Conservation (phyloP, 345 rosid genomes). For the Ceriops zippeliana region DNA sequence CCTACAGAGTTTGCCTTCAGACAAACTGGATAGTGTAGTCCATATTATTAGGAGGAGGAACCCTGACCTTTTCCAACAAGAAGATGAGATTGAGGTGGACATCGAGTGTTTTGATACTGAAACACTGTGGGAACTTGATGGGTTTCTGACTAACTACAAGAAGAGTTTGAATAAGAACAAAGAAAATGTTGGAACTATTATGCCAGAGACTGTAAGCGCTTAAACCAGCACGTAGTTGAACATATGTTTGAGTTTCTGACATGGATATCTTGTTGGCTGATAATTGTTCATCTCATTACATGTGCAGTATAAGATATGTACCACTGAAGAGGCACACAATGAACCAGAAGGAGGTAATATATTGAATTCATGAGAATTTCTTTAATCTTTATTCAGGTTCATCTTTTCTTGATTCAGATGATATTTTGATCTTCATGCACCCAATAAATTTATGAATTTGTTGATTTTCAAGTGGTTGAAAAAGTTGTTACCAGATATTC, state of each 20-base stretch:
- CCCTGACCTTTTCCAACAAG: conserved; percentile 60
- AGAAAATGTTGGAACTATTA: conserved; percentile 39
- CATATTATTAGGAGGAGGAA: conserved; percentile 82
- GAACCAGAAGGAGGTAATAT: conserved; percentile 38
- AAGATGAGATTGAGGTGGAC: conserved; percentile 91
- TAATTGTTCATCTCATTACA: neutral
- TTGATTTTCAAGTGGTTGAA: conserved; percentile 25
- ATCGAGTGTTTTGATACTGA: conserved; percentile 73
- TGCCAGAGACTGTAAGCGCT: conserved; percentile 44
- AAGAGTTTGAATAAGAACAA: conserved; percentile 42
- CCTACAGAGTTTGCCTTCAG: conserved; percentile 76
- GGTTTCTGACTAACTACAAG: conserved; percentile 47
- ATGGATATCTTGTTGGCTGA: conserved; percentile 5
- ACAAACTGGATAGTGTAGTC: conserved; percentile 63
- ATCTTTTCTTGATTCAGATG: neutral
- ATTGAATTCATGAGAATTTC: conserved; percentile 5
- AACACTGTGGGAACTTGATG: conserved; percentile 89
- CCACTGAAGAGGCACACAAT: conserved; percentile 19
- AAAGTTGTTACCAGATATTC: conserved; percentile 18
- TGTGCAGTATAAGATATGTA: conserved; percentile 34
- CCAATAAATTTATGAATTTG: neutral
- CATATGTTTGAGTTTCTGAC: neutral
- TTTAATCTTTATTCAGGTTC: neutral
- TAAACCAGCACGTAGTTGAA: conserved; percentile 12
- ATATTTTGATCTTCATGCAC: neutral